Base-by-base conservation (phyloP, 129 eudicot genomes). In the Centaurea solstitialis region DNA sequence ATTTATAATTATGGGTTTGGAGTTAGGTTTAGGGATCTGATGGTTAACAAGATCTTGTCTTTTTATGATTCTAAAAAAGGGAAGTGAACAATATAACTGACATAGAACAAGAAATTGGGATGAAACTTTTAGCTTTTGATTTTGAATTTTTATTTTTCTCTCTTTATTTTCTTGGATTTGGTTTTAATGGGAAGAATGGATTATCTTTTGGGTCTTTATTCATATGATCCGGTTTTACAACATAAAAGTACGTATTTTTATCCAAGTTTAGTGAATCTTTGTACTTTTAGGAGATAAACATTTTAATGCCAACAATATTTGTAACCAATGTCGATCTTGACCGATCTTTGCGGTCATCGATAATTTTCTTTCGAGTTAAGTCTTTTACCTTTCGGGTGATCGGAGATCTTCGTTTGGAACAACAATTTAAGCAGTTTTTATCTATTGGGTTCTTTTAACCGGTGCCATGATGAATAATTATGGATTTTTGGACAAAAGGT, bases 41-140 rank as follows among this genome's bases (percentile, higher is more conserved):
- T 66, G 53, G 15, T 68, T 57, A n/a, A 76, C 50, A 57, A 82
- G 85, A 82, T 82, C 85, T 70, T 69, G 81, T 38, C 15, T 76
- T 75, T 26, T 33, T 17, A 67, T 74, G 75, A 22, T 35, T 79
- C 77, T 71, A 23, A 12, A 64, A 62, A 76, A 21, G 24, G 67
- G 3, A 47, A 74, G 4, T 43, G 8, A 47, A 12, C 23, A 2
- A 4, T 66, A 17, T 74, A 24, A 9, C 15, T 26, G 62, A 82
- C 13, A 70, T n/a, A 17, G 70, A 69, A 13, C 28, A 33, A 45
- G 43, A 67, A 67, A 38, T 3, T 67, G 23, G 17, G 24, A 50
- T 18, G 82, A 20, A 15, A 22, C 7, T 12, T 11, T 53, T 57
- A 1, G 13, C 57, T 68, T 69, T 70, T 70, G 70, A 35, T 7